Conservation (phyloP, 139 green algal species). For the Medakamo hakoo region DNA sequence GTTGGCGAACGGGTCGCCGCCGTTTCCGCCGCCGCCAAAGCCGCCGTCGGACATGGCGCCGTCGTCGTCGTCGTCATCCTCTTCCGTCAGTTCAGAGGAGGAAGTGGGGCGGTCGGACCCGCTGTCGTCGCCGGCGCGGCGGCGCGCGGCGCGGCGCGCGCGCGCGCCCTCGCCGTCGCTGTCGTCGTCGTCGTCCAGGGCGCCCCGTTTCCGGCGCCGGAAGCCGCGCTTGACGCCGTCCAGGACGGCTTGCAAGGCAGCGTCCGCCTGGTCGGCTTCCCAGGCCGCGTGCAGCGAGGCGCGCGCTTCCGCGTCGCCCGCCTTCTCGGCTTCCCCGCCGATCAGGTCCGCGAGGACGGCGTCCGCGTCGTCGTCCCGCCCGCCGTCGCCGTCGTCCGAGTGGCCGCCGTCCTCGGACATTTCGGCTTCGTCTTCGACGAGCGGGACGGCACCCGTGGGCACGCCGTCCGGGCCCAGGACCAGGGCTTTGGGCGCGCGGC, state of each 20-base stretch:
- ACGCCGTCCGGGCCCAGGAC: too few relatives aligned
- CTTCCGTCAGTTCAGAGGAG: too few relatives aligned
- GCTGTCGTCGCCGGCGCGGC: too few relatives aligned
- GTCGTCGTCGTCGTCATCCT: not conserved
- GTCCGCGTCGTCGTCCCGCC: not conserved
- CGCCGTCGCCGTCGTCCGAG: not conserved
- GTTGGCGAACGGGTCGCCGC: not conserved
- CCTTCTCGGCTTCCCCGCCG: not conserved
- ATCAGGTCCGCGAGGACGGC: not conserved
- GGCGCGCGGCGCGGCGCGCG: too few relatives aligned
- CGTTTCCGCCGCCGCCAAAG: not conserved
- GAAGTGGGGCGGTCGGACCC: too few relatives aligned
- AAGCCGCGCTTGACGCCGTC: not conserved
- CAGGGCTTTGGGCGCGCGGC: too few relatives aligned
- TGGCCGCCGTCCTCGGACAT: not conserved
- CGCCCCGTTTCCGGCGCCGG: not conserved
- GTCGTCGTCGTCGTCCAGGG: not conserved
- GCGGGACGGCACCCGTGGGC: not conserved
- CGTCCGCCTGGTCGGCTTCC: not conserved
- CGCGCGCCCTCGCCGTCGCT: not conserved
- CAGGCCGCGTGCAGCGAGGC: not conserved
- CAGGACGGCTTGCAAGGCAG: not conserved
- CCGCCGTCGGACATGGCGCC: not conserved
- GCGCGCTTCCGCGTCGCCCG: too few relatives aligned
- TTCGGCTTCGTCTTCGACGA: not conserved